phyloP scores from a whole-genome alignment of 805 yeast species.

The Kockiozyma suomiensis region DNA sequence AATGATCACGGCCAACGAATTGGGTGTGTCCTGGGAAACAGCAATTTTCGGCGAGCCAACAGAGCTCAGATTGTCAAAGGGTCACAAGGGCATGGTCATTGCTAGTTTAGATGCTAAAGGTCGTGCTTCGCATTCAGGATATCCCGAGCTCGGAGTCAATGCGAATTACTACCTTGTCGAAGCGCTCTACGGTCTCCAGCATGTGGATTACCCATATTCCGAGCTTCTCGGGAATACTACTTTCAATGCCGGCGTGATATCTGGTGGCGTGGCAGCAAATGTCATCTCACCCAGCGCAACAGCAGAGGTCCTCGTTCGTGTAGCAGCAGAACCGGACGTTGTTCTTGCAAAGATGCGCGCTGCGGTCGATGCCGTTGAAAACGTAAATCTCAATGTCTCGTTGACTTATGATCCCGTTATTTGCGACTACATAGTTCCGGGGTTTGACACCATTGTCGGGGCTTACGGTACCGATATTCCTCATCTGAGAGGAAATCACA shows the following conservation, averaged over 20 bases:
- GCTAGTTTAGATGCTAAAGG: conserved; percentile 27
- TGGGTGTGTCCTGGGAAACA: conserved; percentile 54
- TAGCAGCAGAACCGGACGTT: conserved; percentile 51
- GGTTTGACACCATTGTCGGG: conserved; percentile 56
- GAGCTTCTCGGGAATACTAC: conserved; percentile 63
- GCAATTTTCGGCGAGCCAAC: conserved; percentile 80
- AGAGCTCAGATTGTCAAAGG: conserved; percentile 65
- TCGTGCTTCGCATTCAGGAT: conserved; percentile 57
- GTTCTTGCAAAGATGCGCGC: conserved; percentile 46
- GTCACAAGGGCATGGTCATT: conserved; percentile 53
- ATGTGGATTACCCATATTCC: conserved; percentile 52
- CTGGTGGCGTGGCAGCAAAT: conserved; percentile 68
- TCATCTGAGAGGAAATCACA: conserved; percentile 45
- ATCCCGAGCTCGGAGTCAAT: conserved; percentile 67
- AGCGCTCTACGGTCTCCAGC: conserved; percentile 51
- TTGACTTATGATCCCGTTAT: conserved; percentile 45
- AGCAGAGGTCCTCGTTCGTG: conserved; percentile 56
- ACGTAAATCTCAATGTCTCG: conserved; percentile 34
- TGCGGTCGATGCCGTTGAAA: conserved; percentile 41
- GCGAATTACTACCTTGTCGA: conserved; percentile 61
- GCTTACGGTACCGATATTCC: conserved; percentile 62
- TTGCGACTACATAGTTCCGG: conserved; percentile 63
- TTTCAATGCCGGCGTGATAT: conserved; percentile 58
- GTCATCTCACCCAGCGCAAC: conserved; percentile 63
- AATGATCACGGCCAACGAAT: conserved; percentile 52